Percentiles rank a stretch among this genome's conserved stretches.
Evolutionary conservation across 148 eudicot genomes (phyloP).

Genomic region (Drosera capensis): DNA sequence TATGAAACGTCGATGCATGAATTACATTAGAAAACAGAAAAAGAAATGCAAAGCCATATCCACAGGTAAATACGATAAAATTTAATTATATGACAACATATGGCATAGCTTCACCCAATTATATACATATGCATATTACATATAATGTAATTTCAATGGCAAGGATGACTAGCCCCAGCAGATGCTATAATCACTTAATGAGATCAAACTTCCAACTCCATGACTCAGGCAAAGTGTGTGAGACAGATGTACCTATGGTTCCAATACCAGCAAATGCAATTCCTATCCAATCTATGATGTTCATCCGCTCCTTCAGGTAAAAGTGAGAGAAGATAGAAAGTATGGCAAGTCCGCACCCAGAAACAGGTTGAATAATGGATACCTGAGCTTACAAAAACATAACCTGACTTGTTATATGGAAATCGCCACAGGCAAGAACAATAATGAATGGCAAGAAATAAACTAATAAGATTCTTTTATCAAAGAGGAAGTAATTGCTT

Average conservation of each 20-base stretch:
- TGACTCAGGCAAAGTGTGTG: slow-evolving; percentile 5
- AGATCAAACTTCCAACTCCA: background rate
- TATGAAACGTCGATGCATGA: too few relatives aligned
- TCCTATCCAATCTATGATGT: slow-evolving; percentile 91
- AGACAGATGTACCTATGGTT: slow-evolving; percentile 73
- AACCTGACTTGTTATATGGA: background rate
- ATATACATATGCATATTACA: too few relatives aligned
- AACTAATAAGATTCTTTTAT: too few relatives aligned
- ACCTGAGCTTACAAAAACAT: slow-evolving; percentile 30
- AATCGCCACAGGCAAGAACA: slow-evolving; percentile 1
- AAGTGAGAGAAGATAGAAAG: slow-evolving; percentile 97
- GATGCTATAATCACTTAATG: background rate
- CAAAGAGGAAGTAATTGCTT: too few relatives aligned
- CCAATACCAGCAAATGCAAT: slow-evolving; percentile 90
- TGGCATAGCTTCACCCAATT: too few relatives aligned
- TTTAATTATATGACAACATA: too few relatives aligned
- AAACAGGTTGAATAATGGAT: slow-evolving; percentile 94
- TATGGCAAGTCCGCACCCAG: slow-evolving; percentile 99
- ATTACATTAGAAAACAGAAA: too few relatives aligned
- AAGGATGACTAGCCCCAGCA: background rate
- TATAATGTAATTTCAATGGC: background rate
- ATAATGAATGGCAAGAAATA: background rate
- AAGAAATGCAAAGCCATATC: too few relatives aligned
- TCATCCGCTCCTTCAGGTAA: slow-evolving; percentile 90
- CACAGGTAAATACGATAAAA: too few relatives aligned